These are phyloP conservation scores for Apiospora hydei DNA, from an alignment of 2,329 filamentous ascomycete genomes.

Conservation along the genomic window DNA sequence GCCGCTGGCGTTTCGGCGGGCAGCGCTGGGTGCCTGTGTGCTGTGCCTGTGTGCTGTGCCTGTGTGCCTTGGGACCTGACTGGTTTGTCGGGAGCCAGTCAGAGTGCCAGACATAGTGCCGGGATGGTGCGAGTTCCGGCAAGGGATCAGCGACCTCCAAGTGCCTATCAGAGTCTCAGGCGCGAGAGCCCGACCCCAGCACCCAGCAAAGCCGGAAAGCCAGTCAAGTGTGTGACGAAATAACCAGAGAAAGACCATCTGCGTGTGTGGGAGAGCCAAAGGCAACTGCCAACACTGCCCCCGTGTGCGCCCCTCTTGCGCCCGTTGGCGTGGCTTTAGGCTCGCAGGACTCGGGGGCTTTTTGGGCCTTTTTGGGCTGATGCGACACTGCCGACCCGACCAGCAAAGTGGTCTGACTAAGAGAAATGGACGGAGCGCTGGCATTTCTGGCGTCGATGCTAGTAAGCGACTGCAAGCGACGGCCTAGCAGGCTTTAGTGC, in stretches of 20 bases:
- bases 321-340: not conserved
- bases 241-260: not conserved
- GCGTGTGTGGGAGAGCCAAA: not conserved
- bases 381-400: not conserved
- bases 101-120: not conserved
- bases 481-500: constrained; percentile 1
- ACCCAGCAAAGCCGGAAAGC: no score
- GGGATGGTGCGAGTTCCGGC: constrained; percentile 3
- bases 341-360: not conserved
- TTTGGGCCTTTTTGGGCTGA: not conserved
- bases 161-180: not conserved
- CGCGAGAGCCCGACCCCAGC: not conserved
- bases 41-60: no score
- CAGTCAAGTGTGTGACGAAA: not conserved
- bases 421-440: not conserved
- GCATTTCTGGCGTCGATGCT: not conserved
- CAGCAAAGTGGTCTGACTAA: not conserved
- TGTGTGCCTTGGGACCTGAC: not conserved
- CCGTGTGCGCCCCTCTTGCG: not conserved
- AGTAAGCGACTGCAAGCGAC: not conserved
- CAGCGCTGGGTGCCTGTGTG: not conserved
- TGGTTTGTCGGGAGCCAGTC: not conserved
- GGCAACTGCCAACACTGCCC: not conserved
- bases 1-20: not conserved
- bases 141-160: not conserved